These are phyloP conservation scores for Pythium dissotocum DNA, from an alignment of 352 stramenopile genomes.

Conservation along the genomic window DNA sequence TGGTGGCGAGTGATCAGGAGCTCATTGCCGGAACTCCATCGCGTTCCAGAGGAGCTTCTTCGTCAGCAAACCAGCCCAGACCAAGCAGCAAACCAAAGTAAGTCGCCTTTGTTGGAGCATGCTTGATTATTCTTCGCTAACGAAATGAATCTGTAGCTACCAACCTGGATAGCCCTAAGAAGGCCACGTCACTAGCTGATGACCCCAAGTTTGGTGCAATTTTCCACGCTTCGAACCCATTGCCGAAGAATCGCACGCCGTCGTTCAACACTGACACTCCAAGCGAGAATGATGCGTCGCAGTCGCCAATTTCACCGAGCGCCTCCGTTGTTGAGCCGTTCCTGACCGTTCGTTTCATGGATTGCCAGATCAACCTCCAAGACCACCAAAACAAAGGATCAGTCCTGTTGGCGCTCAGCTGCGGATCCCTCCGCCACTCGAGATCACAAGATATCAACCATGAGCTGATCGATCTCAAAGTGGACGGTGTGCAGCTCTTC, in stretches of 20 bases:
- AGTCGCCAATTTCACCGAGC: slow-evolving; percentile 7
- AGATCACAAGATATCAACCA: slow-evolving; percentile 48
- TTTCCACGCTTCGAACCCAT: slow-evolving; percentile 29
- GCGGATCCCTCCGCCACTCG: slow-evolving; percentile 56
- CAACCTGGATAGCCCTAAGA: slow-evolving; percentile 49
- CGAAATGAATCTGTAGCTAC: slow-evolving; percentile 1
- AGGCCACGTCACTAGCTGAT: slow-evolving; percentile 63
- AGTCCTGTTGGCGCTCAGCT: slow-evolving; percentile 62
- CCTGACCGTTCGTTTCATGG: slow-evolving; percentile 72
- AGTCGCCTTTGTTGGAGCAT: background rate
- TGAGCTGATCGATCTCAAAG: slow-evolving; percentile 57
- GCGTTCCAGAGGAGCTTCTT: slow-evolving; percentile 25
- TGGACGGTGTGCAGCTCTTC: slow-evolving; percentile 67
- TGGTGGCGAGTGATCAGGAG: slow-evolving; percentile 54
- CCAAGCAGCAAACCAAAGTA: slow-evolving; percentile 9
- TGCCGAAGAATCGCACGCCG: slow-evolving; percentile 25
- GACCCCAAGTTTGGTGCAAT: slow-evolving; percentile 74
- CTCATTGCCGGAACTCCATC: slow-evolving; percentile 45
- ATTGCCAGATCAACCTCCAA: slow-evolving; percentile 80
- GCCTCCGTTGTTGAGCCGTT: slow-evolving; percentile 44
- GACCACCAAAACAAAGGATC: slow-evolving; percentile 69
- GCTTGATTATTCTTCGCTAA: background rate
- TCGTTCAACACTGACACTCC: slow-evolving; percentile 17
- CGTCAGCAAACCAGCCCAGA: background rate
- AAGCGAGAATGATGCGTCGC: slow-evolving; percentile 4